Evolutionary conservation across 2,329 filamentous ascomycete species (phyloP), one percentile per base, ranked within the genome.

Genomic region (Ciborinia camelliae): DNA sequence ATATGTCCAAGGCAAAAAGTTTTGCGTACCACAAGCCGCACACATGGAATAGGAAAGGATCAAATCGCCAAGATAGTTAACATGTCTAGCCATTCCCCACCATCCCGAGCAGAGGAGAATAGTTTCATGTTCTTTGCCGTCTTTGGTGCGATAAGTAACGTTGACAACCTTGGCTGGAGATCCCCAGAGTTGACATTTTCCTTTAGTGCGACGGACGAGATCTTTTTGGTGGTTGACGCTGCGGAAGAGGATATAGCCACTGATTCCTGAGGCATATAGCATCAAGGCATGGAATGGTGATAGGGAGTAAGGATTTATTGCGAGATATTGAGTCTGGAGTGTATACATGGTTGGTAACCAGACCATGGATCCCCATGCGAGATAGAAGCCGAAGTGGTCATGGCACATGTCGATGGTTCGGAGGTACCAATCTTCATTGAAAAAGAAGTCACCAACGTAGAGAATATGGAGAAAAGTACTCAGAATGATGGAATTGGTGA

Each of bases 391-490:
- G 59, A 79, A 78, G 66, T 79, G 78, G 60, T 80, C 77, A 63
- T 79, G 77, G 55, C 73, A 73, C 51, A 80, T 79, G 59, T 79
- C 77, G 28, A 79, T 77, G 20, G 78, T 79, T 32, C 76, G 73
- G 48, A 80, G 71, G 65, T 81, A 81, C 80, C 80, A 82, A 15
- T 77, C 75, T 67, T 82, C 81, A 9, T 82, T 81, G 55, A 78
- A 71, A 58, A 82, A 82, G 64, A 82, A 82, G 54, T 82, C 80
- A 0, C 81, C 67, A 9, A 81, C 77, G 59, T 82, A 82, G 9
- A 81, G 68, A 0, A 72, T 70, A 65, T 82, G 81, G 1, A 82
- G 74, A 39, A 79, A 72, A 8, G 77, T 77, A 10, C 80, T 75
- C 10, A 82, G 73, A 1, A 82, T 68, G 18, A 82, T 74, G 2